Evolutionary conservation across 345 rosid genomes (phyloP), one percentile per base, ranked within the genome.

Genomic region (Pistacia atlantica): DNA sequence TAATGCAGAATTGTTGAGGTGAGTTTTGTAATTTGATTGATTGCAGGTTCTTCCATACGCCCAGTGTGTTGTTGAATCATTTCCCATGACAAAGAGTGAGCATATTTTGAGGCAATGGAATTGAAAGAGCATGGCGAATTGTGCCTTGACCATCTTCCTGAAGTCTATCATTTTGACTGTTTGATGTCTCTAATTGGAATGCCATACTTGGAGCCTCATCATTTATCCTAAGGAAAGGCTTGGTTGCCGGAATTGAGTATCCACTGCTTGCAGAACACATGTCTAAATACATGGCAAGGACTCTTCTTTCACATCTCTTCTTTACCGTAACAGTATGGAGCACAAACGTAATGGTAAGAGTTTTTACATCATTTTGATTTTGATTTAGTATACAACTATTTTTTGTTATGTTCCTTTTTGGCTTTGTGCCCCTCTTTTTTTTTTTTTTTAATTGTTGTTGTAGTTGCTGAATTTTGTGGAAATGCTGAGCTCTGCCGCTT

Each of bases 31-130:
- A 11, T 65, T 55, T 48, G 25, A 1, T 38, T 31, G 52, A 69
- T 58, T 42, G 60, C 80, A 96, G 99, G 99, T 97, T 14, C 85
- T 96, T 83, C 98, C 99, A 18, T 96, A 93, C 75, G 9, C 93
- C 46, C 92, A 98, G 0, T 84, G 87, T 77, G 90, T 96, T 8
- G 99, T 98, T 66, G 99, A 93, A 72, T 88, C 98, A 0, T 96
- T 97, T 98, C 97, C 99, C 13, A 90, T 95, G 97, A 92, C 97
- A 0, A 96, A 92, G 97, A 96, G 81, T 82, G 99, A 74, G 93
- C 98, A 33, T 93, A 92, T 77, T 96, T 92, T 68, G 99, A 96
- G 83, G 87, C 88, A 25, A 0, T 79, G 33, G 87, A 92, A 22
- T 81, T 92, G 80, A 87, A 82, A 83, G 88, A 89, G 80, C 95